Evolutionary conservation across 495 filamentous ascomycete species (phyloP).

Genomic region (Aspergillus cavernicola): DNA sequence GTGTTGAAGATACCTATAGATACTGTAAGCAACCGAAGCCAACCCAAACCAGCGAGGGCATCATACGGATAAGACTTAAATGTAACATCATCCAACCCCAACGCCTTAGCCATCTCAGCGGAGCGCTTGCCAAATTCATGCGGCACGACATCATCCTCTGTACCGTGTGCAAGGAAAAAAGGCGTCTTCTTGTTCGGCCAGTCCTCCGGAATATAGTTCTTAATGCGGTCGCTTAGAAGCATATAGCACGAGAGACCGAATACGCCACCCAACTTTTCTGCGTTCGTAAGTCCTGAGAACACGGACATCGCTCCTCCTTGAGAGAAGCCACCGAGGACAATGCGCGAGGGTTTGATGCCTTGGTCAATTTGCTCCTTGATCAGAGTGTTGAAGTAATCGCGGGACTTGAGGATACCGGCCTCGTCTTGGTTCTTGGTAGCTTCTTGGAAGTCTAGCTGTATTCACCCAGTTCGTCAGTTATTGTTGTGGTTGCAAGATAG

Average conservation of each 20-base stretch:
- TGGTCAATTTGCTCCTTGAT: slow-evolving; percentile 79
- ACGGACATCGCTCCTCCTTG: slow-evolving; percentile 60
- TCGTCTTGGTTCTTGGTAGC: slow-evolving; percentile 64
- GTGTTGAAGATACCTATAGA: slow-evolving; percentile 61
- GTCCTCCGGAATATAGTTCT: slow-evolving; percentile 58
- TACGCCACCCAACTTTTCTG: slow-evolving; percentile 78
- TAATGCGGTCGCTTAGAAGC: slow-evolving; percentile 67
- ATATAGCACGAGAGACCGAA: slow-evolving; percentile 83
- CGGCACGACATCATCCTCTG: slow-evolving; percentile 66
- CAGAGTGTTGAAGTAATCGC: slow-evolving; percentile 71
- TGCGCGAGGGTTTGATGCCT: slow-evolving; percentile 77
- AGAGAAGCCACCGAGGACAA: slow-evolving; percentile 73
- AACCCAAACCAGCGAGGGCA: not conserved
- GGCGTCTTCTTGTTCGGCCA: slow-evolving; percentile 73
- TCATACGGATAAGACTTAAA: slow-evolving; percentile 74
- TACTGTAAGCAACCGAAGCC: slow-evolving; percentile 15
- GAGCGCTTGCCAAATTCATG: slow-evolving; percentile 64
- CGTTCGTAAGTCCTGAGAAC: slow-evolving; percentile 65
- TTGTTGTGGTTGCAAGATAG: not conserved
- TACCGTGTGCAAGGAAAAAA: slow-evolving; percentile 85
- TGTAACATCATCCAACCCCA: slow-evolving; percentile 64
- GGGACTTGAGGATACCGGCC: slow-evolving; percentile 67
- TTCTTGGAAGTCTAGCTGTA: slow-evolving; percentile 46
- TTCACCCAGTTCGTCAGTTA: not conserved
- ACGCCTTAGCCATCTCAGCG: slow-evolving; percentile 55